Evolutionary conservation across 2,329 filamentous ascomycete species (phyloP).

Genomic region (Cytospora leucostoma): DNA sequence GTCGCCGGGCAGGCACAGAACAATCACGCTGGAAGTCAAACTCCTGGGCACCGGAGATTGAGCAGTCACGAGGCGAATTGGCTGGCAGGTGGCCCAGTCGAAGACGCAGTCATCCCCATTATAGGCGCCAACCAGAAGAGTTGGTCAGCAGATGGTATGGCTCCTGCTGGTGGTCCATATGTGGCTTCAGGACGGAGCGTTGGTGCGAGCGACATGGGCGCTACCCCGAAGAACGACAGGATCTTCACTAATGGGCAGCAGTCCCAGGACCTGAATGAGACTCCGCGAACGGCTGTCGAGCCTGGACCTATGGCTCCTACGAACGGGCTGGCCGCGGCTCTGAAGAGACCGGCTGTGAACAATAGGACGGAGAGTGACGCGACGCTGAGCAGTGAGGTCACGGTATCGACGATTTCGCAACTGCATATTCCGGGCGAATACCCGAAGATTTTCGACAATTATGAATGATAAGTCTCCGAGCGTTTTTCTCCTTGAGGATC

Average conservation of each 20-base stretch:
- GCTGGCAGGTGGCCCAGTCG: background rate
- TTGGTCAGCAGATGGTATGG: background rate
- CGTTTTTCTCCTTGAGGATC: background rate
- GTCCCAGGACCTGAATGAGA: background rate
- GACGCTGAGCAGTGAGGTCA: constrained; percentile 25
- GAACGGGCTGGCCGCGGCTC: background rate
- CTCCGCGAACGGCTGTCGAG: constrained; percentile 7
- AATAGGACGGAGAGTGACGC: constrained; percentile 26
- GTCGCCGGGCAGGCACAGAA: constrained; percentile 7
- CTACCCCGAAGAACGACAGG: constrained; percentile 4
- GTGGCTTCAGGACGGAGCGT: background rate
- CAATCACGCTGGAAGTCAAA: background rate
- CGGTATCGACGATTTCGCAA: constrained; percentile 59
- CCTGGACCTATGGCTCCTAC: background rate
- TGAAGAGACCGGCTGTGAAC: constrained; percentile 16
- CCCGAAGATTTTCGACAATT: constrained; percentile 42
- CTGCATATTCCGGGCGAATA: constrained; percentile 71
- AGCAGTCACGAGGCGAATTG: constrained; percentile 14
- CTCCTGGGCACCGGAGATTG: background rate
- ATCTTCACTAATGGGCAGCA: constrained; percentile 4
- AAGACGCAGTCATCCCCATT: constrained; percentile 10
- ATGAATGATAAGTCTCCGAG: background rate
- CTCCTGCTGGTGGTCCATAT: constrained; percentile 1
- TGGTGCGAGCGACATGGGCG: constrained; percentile 10
- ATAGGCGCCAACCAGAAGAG: background rate